Evolutionary conservation across 2,329 filamentous ascomycete species (phyloP), one percentile per base, ranked within the genome.

Genomic region (Cladorrhinum sp.): DNA sequence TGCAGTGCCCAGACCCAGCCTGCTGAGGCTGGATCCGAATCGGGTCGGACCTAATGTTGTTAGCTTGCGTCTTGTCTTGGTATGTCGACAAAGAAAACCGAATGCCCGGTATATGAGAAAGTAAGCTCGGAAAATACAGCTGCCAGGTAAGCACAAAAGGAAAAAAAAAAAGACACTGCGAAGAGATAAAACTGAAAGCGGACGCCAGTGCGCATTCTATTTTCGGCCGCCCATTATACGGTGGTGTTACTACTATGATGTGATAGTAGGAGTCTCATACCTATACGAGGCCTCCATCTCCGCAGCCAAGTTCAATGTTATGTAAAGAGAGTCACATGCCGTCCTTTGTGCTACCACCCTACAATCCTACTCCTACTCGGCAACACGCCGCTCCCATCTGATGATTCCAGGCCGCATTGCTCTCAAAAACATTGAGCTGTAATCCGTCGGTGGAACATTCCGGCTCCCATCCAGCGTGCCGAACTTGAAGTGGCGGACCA

Each of bases 401-500:
- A 76, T 64, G 32, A 66, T 60, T 0, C 73, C 68, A 3, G 75
- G 73, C 57, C 72, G 68, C 16, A 64, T 57, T 1, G 76, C 75
- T n/a, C 74, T 65, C 3, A 72, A 74, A 50, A 75, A 74, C 60
- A 81, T 70, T 62, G 80, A 81, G 41, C 81, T 81, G 67, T 88
- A 90, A 71, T 91, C 88, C 7, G 87, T 91, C 18, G 75, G 79
- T 1, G 41, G 41, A 20, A 91, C 81, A 0, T 78, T 76, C 57
- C 76, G 76, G 62, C 75, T 79, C 0, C 82, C 85, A 57, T 84
- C 80, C 4, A 82, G 65, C 50, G 86, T 88, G 52, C 71, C 75
- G 50, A 90, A 77, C 70, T 80, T 84, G 69, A 90, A 82, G 52
- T 85, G 76, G 10, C 86, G 76, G 9, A 90, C 81, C 62, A 90